A percentile compares a stretch with the other conserved stretches of the same genome.
phyloP scores from a whole-genome alignment of 345 rosid genomes.

The Hevea brasiliensis region DNA sequence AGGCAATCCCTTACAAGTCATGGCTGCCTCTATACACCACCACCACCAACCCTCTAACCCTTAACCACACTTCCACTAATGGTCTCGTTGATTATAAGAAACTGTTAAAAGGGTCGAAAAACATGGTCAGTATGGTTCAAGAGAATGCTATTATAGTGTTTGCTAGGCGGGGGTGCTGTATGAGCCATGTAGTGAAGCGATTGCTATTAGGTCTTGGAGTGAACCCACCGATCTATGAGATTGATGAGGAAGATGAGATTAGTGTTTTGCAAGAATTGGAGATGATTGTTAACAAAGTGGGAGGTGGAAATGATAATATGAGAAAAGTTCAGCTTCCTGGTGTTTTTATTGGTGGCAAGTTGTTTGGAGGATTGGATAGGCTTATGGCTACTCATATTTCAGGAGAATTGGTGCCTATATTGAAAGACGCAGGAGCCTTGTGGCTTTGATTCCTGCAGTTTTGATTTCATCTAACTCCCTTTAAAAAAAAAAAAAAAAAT shows the following conservation, averaged over 20 bases:
- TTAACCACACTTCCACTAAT: not conserved
- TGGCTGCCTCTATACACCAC: slow-evolving; percentile 17
- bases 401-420: slow-evolving; percentile 73
- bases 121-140: slow-evolving; percentile 41
- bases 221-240: slow-evolving; percentile 70
- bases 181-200: slow-evolving; percentile 83
- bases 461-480: slow-evolving; percentile 9
- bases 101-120: slow-evolving; percentile 10
- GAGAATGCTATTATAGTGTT: slow-evolving; percentile 84
- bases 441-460: slow-evolving; percentile 61
- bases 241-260: slow-evolving; percentile 59
- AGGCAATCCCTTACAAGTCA: slow-evolving; percentile 48
- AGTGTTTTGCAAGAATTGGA: slow-evolving; percentile 41
- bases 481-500: no score
- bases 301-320: not conserved
- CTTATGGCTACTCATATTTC: slow-evolving; percentile 93
- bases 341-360: slow-evolving; percentile 80
- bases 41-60: slow-evolving; percentile 6
- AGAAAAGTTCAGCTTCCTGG: slow-evolving; percentile 60
- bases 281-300: slow-evolving; percentile 10
- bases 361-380: slow-evolving; percentile 88
- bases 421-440: slow-evolving; percentile 90
- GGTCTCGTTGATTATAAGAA: not conserved
- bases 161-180: slow-evolving; percentile 76
- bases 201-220: slow-evolving; percentile 77